Evolutionary conservation across 208 protist species (phyloP).

Genomic region (Balamuthia mandrillaris): DNA sequence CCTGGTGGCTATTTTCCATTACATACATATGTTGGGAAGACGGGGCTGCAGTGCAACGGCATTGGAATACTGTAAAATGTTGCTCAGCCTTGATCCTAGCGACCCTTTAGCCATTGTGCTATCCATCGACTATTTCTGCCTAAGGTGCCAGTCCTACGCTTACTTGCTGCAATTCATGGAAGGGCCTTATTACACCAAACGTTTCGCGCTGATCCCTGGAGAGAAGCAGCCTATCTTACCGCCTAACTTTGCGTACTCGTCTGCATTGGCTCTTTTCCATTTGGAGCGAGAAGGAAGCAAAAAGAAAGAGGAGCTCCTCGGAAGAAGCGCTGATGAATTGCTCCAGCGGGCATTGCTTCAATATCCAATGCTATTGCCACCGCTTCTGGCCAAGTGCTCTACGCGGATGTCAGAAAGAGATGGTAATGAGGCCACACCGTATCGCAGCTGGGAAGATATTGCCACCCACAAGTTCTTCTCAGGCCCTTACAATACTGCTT

Average conservation of each 20-base stretch:
- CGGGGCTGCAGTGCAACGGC: conserved; percentile 17
- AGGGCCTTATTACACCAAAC: no score
- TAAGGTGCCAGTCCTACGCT: background rate
- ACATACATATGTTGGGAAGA: conserved; percentile 2
- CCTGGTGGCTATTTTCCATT: conserved; percentile 4
- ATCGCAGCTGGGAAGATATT: background rate
- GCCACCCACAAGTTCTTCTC: conserved; percentile 1
- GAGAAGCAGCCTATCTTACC: background rate
- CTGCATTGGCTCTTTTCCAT: background rate
- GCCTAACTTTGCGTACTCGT: conserved; percentile 27
- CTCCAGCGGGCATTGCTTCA: background rate
- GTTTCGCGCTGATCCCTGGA: background rate
- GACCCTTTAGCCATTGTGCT: conserved; percentile 8
- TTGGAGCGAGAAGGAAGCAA: background rate
- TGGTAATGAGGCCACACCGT: background rate
- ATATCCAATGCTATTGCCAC: conserved; percentile 18
- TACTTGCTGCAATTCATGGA: no score
- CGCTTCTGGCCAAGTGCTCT: conserved; percentile 12
- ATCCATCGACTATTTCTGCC: background rate
- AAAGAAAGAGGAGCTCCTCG: background rate
- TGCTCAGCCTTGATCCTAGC: conserved; percentile 7
- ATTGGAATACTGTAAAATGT: conserved; percentile 19
- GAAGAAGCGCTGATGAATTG: background rate
- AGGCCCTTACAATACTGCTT: background rate
- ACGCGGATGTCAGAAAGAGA: background rate